Evolutionary conservation across 768 basidiomycete genomes (phyloP).

Genomic region (Leucocoprinus leucothites): DNA sequence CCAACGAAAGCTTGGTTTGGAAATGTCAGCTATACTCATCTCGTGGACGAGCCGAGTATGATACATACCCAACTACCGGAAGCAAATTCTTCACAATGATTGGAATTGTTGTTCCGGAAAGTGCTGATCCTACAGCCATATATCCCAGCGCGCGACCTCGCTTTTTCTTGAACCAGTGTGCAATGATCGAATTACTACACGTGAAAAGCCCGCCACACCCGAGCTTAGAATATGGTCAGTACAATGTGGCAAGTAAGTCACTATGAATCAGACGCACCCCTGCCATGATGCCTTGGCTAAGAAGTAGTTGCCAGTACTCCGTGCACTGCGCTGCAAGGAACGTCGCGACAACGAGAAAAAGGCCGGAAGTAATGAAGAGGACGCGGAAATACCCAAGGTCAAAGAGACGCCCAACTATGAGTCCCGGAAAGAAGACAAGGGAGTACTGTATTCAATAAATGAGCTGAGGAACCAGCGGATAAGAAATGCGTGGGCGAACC

Average conservation of each 20-base stretch:
- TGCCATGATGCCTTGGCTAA: constrained; percentile 56
- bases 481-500: constrained; percentile 27
- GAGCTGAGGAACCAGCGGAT: not conserved
- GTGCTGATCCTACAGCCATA: constrained; percentile 59
- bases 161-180: constrained; percentile 72
- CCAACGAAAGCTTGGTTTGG: constrained; percentile 77
- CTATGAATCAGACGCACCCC: constrained; percentile 35
- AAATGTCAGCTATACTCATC: not conserved
- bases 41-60: not conserved
- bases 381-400: constrained; percentile 66
- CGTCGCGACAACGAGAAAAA: constrained; percentile 40
- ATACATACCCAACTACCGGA: constrained; percentile 19
- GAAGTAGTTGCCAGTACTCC: constrained; percentile 62
- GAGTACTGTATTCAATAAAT: constrained; percentile 44
- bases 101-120: constrained; percentile 69
- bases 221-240: constrained; percentile 21
- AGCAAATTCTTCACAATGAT: constrained; percentile 49
- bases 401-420: constrained; percentile 49
- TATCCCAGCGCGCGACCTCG: constrained; percentile 62
- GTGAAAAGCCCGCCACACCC: constrained; percentile 60
- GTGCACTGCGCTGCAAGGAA: constrained; percentile 59
- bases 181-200: constrained; percentile 53
- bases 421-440: constrained; percentile 57
- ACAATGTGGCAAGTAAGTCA: not conserved
- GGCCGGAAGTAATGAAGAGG: constrained; percentile 29